These are phyloP conservation scores for Colletotrichum tropicale DNA, from an alignment of 2,329 filamentous ascomycete species.

Conservation along the genomic window DNA sequence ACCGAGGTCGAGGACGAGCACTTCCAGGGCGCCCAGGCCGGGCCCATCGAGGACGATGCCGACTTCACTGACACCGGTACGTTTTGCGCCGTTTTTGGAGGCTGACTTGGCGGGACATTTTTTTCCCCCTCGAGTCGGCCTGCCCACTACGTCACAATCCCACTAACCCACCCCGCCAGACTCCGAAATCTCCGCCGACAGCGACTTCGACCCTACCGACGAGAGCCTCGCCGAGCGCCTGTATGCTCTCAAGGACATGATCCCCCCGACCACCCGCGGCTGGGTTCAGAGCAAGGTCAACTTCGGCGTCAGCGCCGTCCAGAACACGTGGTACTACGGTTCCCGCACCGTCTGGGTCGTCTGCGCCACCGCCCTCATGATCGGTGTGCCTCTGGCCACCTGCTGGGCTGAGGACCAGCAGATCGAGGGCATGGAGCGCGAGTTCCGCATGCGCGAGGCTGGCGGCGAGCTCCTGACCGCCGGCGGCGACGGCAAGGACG, in stretches of 20 bases:
- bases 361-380: slow-evolving; percentile 84
- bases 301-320: slow-evolving; percentile 59
- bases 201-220: slow-evolving; percentile 65
- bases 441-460: slow-evolving; percentile 94
- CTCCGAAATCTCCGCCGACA: slow-evolving; percentile 84
- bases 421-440: slow-evolving; percentile 95
- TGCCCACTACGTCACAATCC: slow-evolving; percentile 1
- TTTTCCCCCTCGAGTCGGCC: background rate
- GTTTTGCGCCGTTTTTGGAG: slow-evolving; percentile 25
- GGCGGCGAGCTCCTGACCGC: slow-evolving; percentile 73
- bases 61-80: slow-evolving; percentile 94
- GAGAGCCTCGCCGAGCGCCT: slow-evolving; percentile 72
- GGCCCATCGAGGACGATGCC: slow-evolving; percentile 82
- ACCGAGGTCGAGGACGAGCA: slow-evolving; percentile 97
- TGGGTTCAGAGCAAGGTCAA: slow-evolving; percentile 67
- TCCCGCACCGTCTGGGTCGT: slow-evolving; percentile 86
- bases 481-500: slow-evolving; percentile 37
- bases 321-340: slow-evolving; percentile 68
- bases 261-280: slow-evolving; percentile 74
- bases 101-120: background rate
- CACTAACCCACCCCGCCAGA: slow-evolving; percentile 50
- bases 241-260: slow-evolving; percentile 75
- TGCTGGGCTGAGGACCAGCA: slow-evolving; percentile 96
- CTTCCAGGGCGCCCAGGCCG: slow-evolving; percentile 74
- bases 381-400: slow-evolving; percentile 92